Conservation (phyloP, 805 yeast species). For the Candida ficus region DNA sequence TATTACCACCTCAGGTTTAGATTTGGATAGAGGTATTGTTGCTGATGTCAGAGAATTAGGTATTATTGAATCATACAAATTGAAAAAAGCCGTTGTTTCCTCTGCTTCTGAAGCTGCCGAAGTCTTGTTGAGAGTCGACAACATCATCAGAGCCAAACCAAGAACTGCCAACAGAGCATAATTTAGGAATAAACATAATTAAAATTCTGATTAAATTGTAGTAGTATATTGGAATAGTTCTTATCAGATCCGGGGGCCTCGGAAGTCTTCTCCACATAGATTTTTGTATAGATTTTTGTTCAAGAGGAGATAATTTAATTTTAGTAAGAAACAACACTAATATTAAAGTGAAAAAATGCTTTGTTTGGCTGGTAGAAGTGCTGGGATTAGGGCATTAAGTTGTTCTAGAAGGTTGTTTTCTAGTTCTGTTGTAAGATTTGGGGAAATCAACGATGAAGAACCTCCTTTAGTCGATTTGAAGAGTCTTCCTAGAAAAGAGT, state of each 20-base stretch:
- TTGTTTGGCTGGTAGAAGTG: conserved; percentile 1
- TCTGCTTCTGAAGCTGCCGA: conserved; percentile 99
- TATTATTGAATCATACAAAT: conserved; percentile 85
- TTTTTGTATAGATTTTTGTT: too few relatives aligned
- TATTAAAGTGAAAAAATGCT: too few relatives aligned
- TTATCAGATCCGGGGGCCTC: too few relatives aligned
- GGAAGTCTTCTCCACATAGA: neutral
- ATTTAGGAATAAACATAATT: neutral
- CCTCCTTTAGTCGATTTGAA: conserved; percentile 17
- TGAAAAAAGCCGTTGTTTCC: conserved; percentile 89
- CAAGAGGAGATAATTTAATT: too few relatives aligned
- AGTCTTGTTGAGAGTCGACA: conserved; percentile 90
- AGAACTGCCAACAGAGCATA: conserved; percentile 86
- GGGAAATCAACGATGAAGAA: conserved; percentile 5
- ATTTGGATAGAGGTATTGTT: conserved; percentile 74
- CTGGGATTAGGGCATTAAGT: neutral
- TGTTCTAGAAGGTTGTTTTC: neutral
- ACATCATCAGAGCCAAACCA: conserved; percentile 94
- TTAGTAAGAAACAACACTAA: neutral
- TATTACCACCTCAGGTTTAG: conserved; percentile 85
- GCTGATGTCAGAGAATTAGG: conserved; percentile 96
- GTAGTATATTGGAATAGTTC: too few relatives aligned
- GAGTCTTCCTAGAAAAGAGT: conserved; percentile 22
- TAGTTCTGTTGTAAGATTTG: neutral
- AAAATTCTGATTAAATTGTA: neutral